Evolutionary conservation across 169 alveolate genomes (phyloP), one percentile per base, ranked within the genome.

Genomic region (Cardiosporidium cionae): DNA sequence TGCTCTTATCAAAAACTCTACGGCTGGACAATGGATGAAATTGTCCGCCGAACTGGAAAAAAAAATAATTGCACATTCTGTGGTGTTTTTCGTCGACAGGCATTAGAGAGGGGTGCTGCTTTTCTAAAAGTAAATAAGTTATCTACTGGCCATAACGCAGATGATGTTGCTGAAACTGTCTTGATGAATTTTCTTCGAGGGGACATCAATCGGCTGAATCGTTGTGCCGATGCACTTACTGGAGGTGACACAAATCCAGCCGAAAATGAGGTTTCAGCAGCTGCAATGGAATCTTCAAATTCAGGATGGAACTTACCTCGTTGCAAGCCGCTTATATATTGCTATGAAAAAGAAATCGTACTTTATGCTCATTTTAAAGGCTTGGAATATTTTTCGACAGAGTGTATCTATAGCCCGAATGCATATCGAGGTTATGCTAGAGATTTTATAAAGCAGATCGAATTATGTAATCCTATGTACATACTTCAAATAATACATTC

Each of bases 131-230:
- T 97, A 22, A 93, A 94, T 74, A 92, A 90, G 54, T 87, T 96
- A 27, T 91, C 94, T 64, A 97, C 99, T n/a, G 99, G 99, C 0
- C 99, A 97, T 82, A 97, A 95, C 85, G 97, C 98, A 7, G 99
- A 97, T 86, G 99, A 97, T 82, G 89, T 92, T 34, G 98, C 98
- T 3, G 99, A 97, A 85, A 97, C 99, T 0, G 92, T 95, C 52
- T 84, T 96, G 32, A 91, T 97, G 95, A 97, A 97, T 83, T 16
- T 72, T 22, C 84, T 95, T 44, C 88, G 99, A 80, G 99, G 99
- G 16, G 99, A 97, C 75, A 79, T 87, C 73, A 91, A 91, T 77
- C 90, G 98, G 79, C 87, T 97, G 34, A 94, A 94, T 1, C 86
- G 84, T 76, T 92, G 94, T 69, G 88, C 73, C 16, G 6, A 6